Evolutionary conservation across 2,329 filamentous ascomycete species (phyloP).

Genomic region (Phaeoacremonium minimum): DNA sequence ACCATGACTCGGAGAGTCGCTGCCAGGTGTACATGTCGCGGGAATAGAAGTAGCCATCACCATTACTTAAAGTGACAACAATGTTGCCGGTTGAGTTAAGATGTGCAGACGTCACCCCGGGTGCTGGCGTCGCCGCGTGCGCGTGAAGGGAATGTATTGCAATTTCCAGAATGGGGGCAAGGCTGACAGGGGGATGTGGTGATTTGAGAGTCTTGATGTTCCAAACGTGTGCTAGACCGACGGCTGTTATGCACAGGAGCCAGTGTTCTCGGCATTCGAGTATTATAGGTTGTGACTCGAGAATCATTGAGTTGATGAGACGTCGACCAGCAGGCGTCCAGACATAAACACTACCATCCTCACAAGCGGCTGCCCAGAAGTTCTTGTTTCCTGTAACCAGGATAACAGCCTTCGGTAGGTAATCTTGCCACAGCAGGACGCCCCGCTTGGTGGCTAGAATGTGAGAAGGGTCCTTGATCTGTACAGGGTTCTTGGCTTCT

Average conservation of each 20-base stretch:
- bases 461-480: constrained; percentile 75
- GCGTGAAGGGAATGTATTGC: constrained; percentile 75
- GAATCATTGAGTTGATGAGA: constrained; percentile 75
- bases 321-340: constrained; percentile 92
- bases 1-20: constrained; percentile 93
- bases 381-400: constrained; percentile 84
- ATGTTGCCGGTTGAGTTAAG: constrained; percentile 85
- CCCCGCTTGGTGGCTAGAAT: constrained; percentile 79
- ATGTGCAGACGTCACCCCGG: constrained; percentile 84
- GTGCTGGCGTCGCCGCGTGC: constrained; percentile 70
- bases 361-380: constrained; percentile 90
- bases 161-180: constrained; percentile 84
- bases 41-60: constrained; percentile 90
- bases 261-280: constrained; percentile 86
- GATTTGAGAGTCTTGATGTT: constrained; percentile 79
- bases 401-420: constrained; percentile 79
- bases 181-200: constrained; percentile 83
- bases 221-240: constrained; percentile 90
- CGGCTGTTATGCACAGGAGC: constrained; percentile 84
- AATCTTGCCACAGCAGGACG: constrained; percentile 87
- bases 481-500: constrained; percentile 81
- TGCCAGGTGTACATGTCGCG: constrained; percentile 88
- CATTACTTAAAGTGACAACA: constrained; percentile 87
- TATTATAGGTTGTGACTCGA: constrained; percentile 92
- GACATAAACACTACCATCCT: constrained; percentile 83